phyloP scores from a whole-genome alignment of 2,329 filamentous ascomycete genomes.

The Corniculantispora saksenae region DNA sequence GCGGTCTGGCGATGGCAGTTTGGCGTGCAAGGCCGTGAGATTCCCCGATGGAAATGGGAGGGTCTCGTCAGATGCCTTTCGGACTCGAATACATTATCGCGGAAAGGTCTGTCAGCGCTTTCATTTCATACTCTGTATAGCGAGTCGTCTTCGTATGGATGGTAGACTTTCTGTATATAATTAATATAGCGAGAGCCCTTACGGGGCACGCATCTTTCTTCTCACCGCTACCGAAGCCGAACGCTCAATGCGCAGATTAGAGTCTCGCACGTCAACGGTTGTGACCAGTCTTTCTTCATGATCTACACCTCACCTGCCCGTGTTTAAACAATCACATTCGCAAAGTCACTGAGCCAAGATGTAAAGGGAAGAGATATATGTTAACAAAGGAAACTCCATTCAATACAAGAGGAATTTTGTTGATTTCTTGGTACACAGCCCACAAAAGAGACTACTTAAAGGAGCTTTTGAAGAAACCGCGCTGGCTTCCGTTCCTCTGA shows the following conservation, averaged over 20 bases:
- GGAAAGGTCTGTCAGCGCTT: background rate
- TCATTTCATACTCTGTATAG: background rate
- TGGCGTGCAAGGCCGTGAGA: background rate
- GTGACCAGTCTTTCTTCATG: background rate
- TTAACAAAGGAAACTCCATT: slow-evolving; percentile 30
- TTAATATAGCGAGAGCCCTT: background rate
- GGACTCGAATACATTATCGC: too few species aligned
- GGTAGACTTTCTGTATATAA: background rate
- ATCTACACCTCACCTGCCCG: background rate
- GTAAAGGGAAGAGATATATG: slow-evolving; percentile 5
- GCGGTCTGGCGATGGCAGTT: background rate
- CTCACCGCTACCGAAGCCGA: too few species aligned
- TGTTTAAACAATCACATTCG: background rate
- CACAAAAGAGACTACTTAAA: slow-evolving; percentile 57
- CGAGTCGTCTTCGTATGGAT: background rate
- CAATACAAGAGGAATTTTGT: slow-evolving; percentile 49
- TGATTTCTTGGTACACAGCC: slow-evolving; percentile 63
- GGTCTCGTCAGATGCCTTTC: too few species aligned
- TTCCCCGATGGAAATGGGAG: too few species aligned
- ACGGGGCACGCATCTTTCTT: too few species aligned
- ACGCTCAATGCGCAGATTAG: too few species aligned
- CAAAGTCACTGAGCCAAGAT: background rate
- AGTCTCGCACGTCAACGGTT: background rate
- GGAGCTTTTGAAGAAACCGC: slow-evolving; percentile 54
- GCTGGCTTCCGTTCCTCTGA: slow-evolving; percentile 53